phyloP scores from a whole-genome alignment of 257 asterid species.

The Primulina tabacum region DNA sequence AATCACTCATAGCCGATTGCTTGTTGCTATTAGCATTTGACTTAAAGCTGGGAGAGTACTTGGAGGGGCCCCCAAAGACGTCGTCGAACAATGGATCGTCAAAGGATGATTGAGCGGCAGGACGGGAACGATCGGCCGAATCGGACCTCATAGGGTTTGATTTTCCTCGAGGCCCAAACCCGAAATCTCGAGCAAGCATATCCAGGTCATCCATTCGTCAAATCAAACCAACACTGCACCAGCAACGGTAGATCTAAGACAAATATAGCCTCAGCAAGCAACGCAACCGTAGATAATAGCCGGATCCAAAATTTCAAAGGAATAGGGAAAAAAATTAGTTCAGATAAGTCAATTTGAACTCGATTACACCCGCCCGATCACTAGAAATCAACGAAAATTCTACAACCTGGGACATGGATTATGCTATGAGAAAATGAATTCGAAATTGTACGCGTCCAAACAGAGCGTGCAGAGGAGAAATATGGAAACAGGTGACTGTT shows the following conservation, averaged over 20 bases:
- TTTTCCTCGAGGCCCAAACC: slow-evolving; percentile 70
- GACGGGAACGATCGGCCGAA: slow-evolving; percentile 50
- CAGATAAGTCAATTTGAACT: slow-evolving; percentile 24
- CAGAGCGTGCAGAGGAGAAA: slow-evolving; percentile 21
- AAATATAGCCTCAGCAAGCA: slow-evolving; percentile 29
- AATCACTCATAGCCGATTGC: slow-evolving; percentile 42
- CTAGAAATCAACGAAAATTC: slow-evolving; percentile 17
- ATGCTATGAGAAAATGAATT: slow-evolving; percentile 14
- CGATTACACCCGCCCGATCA: slow-evolving; percentile 20
- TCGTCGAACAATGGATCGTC: slow-evolving; percentile 64
- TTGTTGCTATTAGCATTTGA: slow-evolving; percentile 25
- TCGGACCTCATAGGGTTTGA: slow-evolving; percentile 93
- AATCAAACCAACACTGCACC: slow-evolving; percentile 26
- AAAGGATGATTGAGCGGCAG: slow-evolving; percentile 29
- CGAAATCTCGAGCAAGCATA: slow-evolving; percentile 68
- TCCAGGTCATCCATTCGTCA: slow-evolving; percentile 85
- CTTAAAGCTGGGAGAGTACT: slow-evolving; percentile 43
- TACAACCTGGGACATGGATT: slow-evolving; percentile 20
- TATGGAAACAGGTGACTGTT: slow-evolving; percentile 17
- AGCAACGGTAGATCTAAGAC: slow-evolving; percentile 41
- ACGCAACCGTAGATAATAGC: slow-evolving; percentile 17
- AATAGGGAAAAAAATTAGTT: slow-evolving; percentile 16
- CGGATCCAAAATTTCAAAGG: slow-evolving; percentile 41
- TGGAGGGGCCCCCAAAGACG: slow-evolving; percentile 76
- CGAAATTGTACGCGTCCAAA: slow-evolving; percentile 23